Evolutionary conservation across 495 filamentous ascomycete species (phyloP).

Genomic region (Aspergillus nidulans): DNA sequence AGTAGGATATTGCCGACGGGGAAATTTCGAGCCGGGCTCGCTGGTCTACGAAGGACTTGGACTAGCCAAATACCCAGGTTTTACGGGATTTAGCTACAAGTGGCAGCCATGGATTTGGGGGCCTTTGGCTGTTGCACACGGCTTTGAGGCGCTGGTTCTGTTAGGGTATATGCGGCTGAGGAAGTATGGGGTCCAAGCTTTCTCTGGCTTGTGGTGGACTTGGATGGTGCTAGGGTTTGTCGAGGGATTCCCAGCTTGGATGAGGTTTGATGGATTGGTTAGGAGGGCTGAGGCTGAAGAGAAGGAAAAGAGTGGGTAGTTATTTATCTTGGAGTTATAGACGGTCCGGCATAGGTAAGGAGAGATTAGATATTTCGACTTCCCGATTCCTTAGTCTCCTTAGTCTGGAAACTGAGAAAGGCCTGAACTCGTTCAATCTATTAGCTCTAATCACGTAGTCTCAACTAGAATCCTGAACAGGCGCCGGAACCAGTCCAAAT

Average conservation of each 20-base stretch:
- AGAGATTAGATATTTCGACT: too few species aligned
- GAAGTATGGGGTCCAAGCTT: slow-evolving; percentile 52
- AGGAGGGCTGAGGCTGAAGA: slow-evolving; percentile 44
- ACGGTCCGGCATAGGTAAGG: too few species aligned
- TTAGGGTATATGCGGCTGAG: slow-evolving; percentile 48
- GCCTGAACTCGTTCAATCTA: too few species aligned
- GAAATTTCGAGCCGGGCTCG: slow-evolving; percentile 54
- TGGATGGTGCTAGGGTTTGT: slow-evolving; percentile 57
- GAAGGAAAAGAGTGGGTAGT: slow-evolving; percentile 20
- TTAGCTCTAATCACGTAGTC: neutral
- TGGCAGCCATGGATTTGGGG: slow-evolving; percentile 45
- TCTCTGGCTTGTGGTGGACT: slow-evolving; percentile 53
- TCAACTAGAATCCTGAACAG: neutral
- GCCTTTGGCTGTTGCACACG: slow-evolving; percentile 49
- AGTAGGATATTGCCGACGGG: slow-evolving; percentile 39
- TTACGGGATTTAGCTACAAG: slow-evolving; percentile 46
- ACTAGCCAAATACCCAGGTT: slow-evolving; percentile 39
- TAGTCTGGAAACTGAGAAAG: too few species aligned
- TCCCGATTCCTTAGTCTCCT: too few species aligned
- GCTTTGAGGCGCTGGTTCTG: slow-evolving; percentile 48
- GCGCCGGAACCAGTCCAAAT: neutral
- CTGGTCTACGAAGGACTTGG: slow-evolving; percentile 46
- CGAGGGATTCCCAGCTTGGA: slow-evolving; percentile 53
- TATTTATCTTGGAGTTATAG: neutral
- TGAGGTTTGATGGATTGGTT: slow-evolving; percentile 54